phyloP scores from a whole-genome alignment of 2,329 filamentous ascomycete species.

The Graphilbum fragrans region DNA sequence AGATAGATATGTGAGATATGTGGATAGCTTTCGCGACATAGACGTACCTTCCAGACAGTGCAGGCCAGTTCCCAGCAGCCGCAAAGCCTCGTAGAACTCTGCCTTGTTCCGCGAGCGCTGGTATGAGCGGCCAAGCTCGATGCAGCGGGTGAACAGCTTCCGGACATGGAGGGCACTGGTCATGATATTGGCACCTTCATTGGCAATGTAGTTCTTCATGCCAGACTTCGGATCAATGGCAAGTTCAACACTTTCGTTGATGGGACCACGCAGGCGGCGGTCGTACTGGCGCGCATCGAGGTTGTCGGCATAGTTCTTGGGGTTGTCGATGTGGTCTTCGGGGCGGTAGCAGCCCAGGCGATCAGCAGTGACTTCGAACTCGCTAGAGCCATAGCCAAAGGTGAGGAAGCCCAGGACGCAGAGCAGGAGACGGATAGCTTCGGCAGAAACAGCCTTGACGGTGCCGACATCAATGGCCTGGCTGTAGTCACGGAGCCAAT shows the following conservation, averaged over 20 bases:
- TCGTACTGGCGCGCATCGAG: constrained; percentile 76
- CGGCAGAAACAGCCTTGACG: constrained; percentile 78
- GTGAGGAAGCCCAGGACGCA: constrained; percentile 85
- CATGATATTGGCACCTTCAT: constrained; percentile 65
- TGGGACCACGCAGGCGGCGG: constrained; percentile 63
- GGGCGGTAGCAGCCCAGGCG: constrained; percentile 71
- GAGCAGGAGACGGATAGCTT: constrained; percentile 80
- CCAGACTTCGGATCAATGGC: constrained; percentile 63
- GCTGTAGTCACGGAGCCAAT: constrained; percentile 88
- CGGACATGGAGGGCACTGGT: constrained; percentile 71
- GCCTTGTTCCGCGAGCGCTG: constrained; percentile 50
- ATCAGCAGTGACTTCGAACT: constrained; percentile 74
- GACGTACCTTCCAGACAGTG: constrained; percentile 70
- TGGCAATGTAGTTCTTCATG: constrained; percentile 92
- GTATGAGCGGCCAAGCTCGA: constrained; percentile 71
- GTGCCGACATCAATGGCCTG: constrained; percentile 91
- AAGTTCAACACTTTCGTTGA: constrained; percentile 70
- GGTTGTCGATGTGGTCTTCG: constrained; percentile 72
- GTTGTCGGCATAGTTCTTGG: constrained; percentile 80
- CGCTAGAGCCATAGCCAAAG: constrained; percentile 71
- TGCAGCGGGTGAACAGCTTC: constrained; percentile 58
- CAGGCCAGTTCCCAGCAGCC: constrained; percentile 74
- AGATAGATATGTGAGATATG: too few species aligned
- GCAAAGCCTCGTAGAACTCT: constrained; percentile 80
- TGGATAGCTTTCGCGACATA: too few species aligned